Evolutionary conservation across 768 basidiomycete species (phyloP).

Genomic region (Russula vinacea): DNA sequence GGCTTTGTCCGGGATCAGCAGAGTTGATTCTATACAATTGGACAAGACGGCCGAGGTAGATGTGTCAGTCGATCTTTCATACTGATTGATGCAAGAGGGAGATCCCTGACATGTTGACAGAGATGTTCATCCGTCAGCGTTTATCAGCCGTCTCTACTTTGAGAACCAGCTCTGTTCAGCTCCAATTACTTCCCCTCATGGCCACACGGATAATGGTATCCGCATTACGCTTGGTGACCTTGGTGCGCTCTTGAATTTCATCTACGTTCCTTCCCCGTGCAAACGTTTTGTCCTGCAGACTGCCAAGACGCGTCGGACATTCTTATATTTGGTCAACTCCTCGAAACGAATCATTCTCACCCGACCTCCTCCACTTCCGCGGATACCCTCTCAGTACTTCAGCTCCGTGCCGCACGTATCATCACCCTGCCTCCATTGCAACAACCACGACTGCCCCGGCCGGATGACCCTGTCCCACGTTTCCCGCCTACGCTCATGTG

Average conservation of each 20-base stretch:
- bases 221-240: slow-evolving; percentile 69
- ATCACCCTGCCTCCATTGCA: slow-evolving; percentile 42
- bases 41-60: slow-evolving; percentile 54
- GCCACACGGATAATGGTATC: slow-evolving; percentile 54
- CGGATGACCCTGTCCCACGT: slow-evolving; percentile 78
- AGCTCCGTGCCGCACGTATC: slow-evolving; percentile 58
- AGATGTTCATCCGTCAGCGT: slow-evolving; percentile 66
- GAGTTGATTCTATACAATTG: slow-evolving; percentile 53
- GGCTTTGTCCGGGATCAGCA: slow-evolving; percentile 53
- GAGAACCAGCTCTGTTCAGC: slow-evolving; percentile 64
- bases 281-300: slow-evolving; percentile 39
- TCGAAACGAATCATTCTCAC: slow-evolving; percentile 23
- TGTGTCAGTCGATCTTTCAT: slow-evolving; percentile 40
- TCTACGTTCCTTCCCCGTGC: not conserved
- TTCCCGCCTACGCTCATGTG: slow-evolving; percentile 46
- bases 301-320: slow-evolving; percentile 70
- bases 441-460: slow-evolving; percentile 50
- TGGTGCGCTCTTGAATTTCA: slow-evolving; percentile 42
- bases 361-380: slow-evolving; percentile 30
- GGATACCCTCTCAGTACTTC: slow-evolving; percentile 36
- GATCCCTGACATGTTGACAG: slow-evolving; percentile 37
- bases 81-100: not conserved
- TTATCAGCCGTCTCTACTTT: slow-evolving; percentile 61
- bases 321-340: slow-evolving; percentile 49
- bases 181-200: slow-evolving; percentile 37